These are phyloP conservation scores for Ganoderma meredithae DNA, from an alignment of 1,284 basidiomycete genomes.

Conservation along the genomic window DNA sequence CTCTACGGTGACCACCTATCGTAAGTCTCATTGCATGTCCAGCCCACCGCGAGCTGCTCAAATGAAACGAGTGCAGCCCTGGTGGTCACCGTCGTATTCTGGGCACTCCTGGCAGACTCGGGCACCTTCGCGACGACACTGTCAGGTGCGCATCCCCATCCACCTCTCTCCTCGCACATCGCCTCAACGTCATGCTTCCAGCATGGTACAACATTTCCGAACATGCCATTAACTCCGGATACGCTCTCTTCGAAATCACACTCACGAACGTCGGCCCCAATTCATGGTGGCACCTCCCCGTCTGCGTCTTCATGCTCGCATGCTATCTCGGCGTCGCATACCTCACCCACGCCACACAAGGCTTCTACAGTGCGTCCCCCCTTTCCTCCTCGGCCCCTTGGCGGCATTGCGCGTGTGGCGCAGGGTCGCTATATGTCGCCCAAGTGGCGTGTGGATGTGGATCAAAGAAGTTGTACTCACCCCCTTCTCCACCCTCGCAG, in stretches of 20 bases:
- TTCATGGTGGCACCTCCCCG: constrained; percentile 60
- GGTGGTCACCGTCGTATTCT: constrained; percentile 72
- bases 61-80: constrained; percentile 52
- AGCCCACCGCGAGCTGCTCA: background rate
- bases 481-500: constrained; percentile 33
- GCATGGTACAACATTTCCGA: constrained; percentile 68
- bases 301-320: constrained; percentile 57
- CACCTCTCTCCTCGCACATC: background rate
- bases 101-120: constrained; percentile 60
- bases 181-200: constrained; percentile 32
- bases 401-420: background rate
- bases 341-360: constrained; percentile 63
- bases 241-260: constrained; percentile 65
- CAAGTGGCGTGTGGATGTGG: background rate
- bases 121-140: constrained; percentile 50
- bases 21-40: constrained; percentile 50
- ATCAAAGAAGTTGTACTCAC: background rate
- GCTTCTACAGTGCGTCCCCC: constrained; percentile 63
- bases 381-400: background rate
- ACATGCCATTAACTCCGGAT: constrained; percentile 67
- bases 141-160: constrained; percentile 42
- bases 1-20: constrained; percentile 62
- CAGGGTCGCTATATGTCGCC: background rate
- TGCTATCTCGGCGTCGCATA: constrained; percentile 73
- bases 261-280: constrained; percentile 57